phyloP scores from a whole-genome alignment of 2,329 filamentous ascomycete genomes.

The Myriosclerotinia duriaeana region DNA sequence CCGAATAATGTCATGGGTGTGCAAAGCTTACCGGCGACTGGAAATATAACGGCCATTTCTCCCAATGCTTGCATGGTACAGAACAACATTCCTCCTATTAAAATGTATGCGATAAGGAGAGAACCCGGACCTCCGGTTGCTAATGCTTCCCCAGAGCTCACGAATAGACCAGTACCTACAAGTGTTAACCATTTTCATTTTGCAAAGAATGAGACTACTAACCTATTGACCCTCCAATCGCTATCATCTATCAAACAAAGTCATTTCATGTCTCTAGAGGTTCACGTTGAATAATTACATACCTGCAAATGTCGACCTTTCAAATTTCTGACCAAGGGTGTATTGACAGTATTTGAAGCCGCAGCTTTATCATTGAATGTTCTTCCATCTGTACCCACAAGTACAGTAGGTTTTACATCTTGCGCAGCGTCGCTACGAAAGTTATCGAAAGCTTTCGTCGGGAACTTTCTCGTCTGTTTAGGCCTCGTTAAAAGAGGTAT shows the following conservation, averaged over 20 bases:
- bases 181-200: neutral
- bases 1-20: neutral
- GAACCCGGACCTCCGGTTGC: conserved; percentile 74
- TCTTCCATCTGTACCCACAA: conserved; percentile 34
- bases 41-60: conserved; percentile 87
- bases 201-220: conserved; percentile 39
- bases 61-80: conserved; percentile 90
- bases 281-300: neutral
- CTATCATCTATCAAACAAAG: conserved; percentile 75
- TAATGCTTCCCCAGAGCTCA: conserved; percentile 74
- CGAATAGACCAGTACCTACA: conserved; percentile 77
- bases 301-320: conserved; percentile 71
- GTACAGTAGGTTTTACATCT: conserved; percentile 26
- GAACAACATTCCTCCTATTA: conserved; percentile 84
- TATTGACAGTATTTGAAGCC: conserved; percentile 64
- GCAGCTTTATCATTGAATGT: conserved; percentile 65
- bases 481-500: conserved; percentile 34
- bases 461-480: conserved; percentile 26
- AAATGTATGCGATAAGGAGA: conserved; percentile 71
- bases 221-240: conserved; percentile 89
- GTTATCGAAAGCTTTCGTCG: conserved; percentile 34
- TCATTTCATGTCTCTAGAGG: neutral
- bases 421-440: conserved; percentile 33
- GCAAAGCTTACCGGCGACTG: conserved; percentile 67
- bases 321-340: conserved; percentile 71